phyloP scores from a whole-genome alignment of 768 basidiomycete genomes.

The Leccinum truebloodii region DNA sequence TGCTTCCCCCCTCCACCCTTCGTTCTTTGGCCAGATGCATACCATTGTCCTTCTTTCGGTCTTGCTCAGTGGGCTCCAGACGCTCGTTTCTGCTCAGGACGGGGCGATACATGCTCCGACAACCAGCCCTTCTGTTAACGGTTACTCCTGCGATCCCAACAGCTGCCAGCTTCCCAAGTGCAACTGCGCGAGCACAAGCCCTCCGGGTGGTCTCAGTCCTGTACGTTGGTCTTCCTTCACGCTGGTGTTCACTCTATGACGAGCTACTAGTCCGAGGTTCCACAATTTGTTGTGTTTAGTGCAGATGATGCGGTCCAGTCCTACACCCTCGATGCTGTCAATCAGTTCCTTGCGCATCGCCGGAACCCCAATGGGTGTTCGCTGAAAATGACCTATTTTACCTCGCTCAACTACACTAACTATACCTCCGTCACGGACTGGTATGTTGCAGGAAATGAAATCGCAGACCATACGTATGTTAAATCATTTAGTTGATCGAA shows the following conservation, averaged over 20 bases:
- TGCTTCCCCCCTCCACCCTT: neutral
- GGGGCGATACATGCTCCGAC: neutral
- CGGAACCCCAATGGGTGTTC: conserved; percentile 1
- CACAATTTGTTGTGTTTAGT: conserved; percentile 2
- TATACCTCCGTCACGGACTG: conserved; percentile 11
- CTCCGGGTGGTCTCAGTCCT: conserved; percentile 3
- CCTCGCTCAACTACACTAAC: conserved; percentile 7
- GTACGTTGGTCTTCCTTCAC: neutral
- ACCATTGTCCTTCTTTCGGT: neutral
- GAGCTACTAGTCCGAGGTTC: neutral
- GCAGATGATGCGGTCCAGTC: conserved; percentile 5
- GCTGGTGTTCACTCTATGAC: neutral
- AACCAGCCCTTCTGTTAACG: neutral
- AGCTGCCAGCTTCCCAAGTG: conserved; percentile 5
- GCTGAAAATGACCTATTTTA: conserved; percentile 7
- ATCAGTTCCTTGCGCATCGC: conserved; percentile 6
- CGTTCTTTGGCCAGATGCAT: neutral
- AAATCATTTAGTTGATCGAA: neutral
- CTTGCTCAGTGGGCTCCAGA: neutral
- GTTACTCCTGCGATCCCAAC: conserved; percentile 2
- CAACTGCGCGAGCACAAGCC: conserved; percentile 4
- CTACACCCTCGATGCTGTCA: conserved; percentile 5
- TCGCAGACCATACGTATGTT: conserved; percentile 9
- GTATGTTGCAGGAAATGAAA: conserved; percentile 9
- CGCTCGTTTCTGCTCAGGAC: neutral